phyloP scores from a whole-genome alignment of 495 filamentous ascomycete species.

The Choiromyces venosus region DNA sequence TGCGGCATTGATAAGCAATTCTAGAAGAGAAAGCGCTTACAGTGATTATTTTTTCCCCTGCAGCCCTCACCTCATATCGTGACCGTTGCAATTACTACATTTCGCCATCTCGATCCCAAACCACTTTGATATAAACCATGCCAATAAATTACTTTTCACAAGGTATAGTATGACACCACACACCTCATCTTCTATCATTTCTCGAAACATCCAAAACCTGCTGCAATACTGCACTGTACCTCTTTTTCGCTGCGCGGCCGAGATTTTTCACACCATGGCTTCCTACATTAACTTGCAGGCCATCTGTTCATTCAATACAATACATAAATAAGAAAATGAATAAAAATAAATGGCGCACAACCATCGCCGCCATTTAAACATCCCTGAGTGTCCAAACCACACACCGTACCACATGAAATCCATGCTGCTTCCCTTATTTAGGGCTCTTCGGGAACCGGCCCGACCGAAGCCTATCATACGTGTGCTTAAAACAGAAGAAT shows the following conservation, averaged over 20 bases:
- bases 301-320: neutral
- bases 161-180: neutral
- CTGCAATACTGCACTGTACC: neutral
- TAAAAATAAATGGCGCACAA: neutral
- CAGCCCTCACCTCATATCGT: neutral
- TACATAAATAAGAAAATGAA: neutral
- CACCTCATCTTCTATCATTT: neutral
- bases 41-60: neutral
- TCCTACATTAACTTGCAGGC: neutral
- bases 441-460: neutral
- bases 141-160: neutral
- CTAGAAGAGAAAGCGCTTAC: neutral
- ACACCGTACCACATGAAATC: neutral
- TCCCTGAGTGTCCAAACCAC: neutral
- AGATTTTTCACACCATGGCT: neutral
- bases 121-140: neutral
- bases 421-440: neutral
- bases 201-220: neutral
- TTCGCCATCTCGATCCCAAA: neutral
- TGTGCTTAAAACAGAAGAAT: neutral
- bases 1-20: neutral
- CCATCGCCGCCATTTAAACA: neutral
- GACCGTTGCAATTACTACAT: neutral
- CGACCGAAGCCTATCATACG: neutral
- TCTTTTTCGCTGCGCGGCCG: neutral